phyloP scores from a whole-genome alignment of 257 asterid genomes.

The Ajuga chamaepitys region DNA sequence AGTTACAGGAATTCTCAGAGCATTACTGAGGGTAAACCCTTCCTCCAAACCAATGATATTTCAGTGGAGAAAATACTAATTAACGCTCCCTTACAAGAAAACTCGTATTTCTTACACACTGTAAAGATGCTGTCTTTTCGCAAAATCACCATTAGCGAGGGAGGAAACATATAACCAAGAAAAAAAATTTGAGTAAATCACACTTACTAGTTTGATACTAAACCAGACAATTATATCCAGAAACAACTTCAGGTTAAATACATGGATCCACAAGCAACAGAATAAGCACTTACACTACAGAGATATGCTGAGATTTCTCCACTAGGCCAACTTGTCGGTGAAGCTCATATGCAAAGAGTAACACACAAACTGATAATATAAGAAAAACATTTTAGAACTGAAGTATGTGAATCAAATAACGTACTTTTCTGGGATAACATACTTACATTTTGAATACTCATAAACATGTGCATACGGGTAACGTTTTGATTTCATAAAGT shows the following conservation, averaged over 20 bases:
- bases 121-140: neutral
- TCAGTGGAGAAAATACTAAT: neutral
- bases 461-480: constrained; percentile 70
- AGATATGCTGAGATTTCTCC: constrained; percentile 48
- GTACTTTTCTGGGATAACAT: constrained; percentile 7
- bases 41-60: neutral
- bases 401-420: neutral
- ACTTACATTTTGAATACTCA: constrained; percentile 83
- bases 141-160: neutral
- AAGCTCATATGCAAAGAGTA: constrained; percentile 84
- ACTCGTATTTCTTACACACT: neutral
- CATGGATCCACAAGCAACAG: neutral
- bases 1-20: no score
- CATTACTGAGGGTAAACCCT: neutral
- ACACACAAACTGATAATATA: constrained; percentile 53
- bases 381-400: constrained; percentile 15
- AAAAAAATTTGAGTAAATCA: neutral
- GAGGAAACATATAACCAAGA: neutral
- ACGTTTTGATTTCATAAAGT: constrained; percentile 29
- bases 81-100: neutral
- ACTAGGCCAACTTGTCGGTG: constrained; percentile 46
- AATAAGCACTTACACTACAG: constrained; percentile 53
- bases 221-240: neutral
- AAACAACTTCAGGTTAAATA: neutral
- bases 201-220: neutral